These are phyloP conservation scores for Aspergillus aculeatinus DNA, from an alignment of 2,329 filamentous ascomycete species.

Conservation along the genomic window DNA sequence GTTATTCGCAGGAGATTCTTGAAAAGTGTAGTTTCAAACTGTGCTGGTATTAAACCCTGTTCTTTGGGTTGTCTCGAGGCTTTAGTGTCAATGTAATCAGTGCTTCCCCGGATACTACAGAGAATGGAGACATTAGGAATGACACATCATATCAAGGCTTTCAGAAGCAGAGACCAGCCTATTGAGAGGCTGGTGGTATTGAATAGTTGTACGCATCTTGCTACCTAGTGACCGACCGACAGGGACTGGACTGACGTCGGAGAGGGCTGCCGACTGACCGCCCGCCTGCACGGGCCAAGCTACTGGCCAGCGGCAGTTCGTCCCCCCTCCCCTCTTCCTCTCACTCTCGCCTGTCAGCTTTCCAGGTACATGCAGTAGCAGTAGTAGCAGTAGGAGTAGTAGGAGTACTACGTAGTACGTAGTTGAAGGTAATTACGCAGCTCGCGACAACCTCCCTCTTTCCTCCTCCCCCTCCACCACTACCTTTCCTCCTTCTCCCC, in stretches of 20 bases:
- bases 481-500: slow-evolving; percentile 1
- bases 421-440: neutral
- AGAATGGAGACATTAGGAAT: no score
- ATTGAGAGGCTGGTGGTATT: no score
- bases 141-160: no score
- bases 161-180: no score
- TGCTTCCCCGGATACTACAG: no score
- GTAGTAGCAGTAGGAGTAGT: no score
- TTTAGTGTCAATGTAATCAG: no score
- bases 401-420: neutral
- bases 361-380: neutral
- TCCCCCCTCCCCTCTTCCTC: neutral
- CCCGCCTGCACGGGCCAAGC: slow-evolving; percentile 1
- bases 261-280: slow-evolving; percentile 1
- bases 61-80: no score
- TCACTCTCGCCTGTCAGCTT: neutral
- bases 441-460: slow-evolving; percentile 10
- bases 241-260: neutral
- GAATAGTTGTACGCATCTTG: neutral
- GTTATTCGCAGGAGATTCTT: no score
- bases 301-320: neutral
- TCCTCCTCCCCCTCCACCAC: slow-evolving; percentile 4
- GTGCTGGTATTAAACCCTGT: no score
- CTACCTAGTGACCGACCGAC: no score
- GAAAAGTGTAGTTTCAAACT: neutral